phyloP scores from a whole-genome alignment of 345 rosid genomes.

The Euphorbia lathyris region DNA sequence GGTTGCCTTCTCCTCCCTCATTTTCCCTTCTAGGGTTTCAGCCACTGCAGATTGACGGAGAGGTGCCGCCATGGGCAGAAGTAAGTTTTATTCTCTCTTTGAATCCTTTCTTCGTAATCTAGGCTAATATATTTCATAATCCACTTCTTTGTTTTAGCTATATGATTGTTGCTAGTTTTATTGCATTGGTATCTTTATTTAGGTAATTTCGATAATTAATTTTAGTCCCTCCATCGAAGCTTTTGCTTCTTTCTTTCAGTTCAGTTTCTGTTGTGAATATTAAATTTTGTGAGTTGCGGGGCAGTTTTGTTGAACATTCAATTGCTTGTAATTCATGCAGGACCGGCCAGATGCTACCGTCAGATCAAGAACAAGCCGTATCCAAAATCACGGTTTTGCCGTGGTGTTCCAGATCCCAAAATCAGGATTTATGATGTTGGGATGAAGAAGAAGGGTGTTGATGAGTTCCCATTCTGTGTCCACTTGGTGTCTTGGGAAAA shows the following conservation, averaged over 20 bases:
- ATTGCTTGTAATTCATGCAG: not conserved
- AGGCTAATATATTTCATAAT: no score
- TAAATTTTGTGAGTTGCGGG: not conserved
- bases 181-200: no score
- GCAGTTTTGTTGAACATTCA: no score
- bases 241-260: no score
- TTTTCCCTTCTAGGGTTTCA: not conserved
- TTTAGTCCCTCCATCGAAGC: no score
- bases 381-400: constrained; percentile 62
- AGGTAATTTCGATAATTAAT: no score
- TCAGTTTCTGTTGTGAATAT: not conserved
- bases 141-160: no score
- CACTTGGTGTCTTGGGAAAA: constrained; percentile 81
- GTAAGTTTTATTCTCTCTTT: constrained; percentile 25
- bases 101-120: not conserved
- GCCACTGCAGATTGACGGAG: not conserved
- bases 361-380: constrained; percentile 77
- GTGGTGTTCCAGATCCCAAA: constrained; percentile 81
- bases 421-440: constrained; percentile 82
- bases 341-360: constrained; percentile 33
- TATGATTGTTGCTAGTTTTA: no score
- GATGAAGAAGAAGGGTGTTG: constrained; percentile 79
- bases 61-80: constrained; percentile 49
- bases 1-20: not conserved
- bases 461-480: constrained; percentile 76